Evolutionary conservation across 202 grass and related monocot genomes (phyloP), one percentile per base, ranked within the genome.

Genomic region (Panicum hallii): DNA sequence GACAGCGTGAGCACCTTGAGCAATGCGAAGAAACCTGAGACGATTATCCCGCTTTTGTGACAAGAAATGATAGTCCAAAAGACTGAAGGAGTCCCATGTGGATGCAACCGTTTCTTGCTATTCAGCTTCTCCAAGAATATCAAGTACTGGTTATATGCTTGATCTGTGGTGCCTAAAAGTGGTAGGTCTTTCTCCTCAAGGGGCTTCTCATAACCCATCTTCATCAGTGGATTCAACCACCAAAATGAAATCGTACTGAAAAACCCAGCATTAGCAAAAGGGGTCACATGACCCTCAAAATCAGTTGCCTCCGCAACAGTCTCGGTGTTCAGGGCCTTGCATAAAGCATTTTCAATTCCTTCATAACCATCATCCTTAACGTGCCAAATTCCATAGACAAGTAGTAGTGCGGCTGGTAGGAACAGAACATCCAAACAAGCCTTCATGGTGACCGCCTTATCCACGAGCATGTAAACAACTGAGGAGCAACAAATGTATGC

Each of bases 141-240:
- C 53, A 44, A 22, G 72, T 93, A 90, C 74, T 88, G 84, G 58
- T 44, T 87, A 22, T 81, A 80, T 13, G 95, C 89, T 86, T 14
- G 82, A 76, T 97, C 95, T 20, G 63, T 63, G 28, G 46, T 19
- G 30, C 80, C 87, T 70, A 97, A 70, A 44, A 80, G 48, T 42
- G 92, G 95, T 67, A 97, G 81, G 28, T 93, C 95, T 83, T 89
- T 91, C 68, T 94, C 95, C 72, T 97, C 95, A 7, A 97, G 84
- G 32, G 90, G 95, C 55, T 90, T 97, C 68, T 83, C 63, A 62
- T 94, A 93, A 6, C 95, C 95, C 69, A 83, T 64, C 89, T 90
- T 97, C 92, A 97, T 90, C 82, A 97, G 86, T 71, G 89, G 82
- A 46, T 97, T 97, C 77, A 97, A 42, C 92, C 95, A 97, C 90